A percentile compares a stretch with the other conserved stretches of the same genome.
phyloP scores from a whole-genome alignment of 305 asterid genomes.

The Fraxinus baroniana region DNA sequence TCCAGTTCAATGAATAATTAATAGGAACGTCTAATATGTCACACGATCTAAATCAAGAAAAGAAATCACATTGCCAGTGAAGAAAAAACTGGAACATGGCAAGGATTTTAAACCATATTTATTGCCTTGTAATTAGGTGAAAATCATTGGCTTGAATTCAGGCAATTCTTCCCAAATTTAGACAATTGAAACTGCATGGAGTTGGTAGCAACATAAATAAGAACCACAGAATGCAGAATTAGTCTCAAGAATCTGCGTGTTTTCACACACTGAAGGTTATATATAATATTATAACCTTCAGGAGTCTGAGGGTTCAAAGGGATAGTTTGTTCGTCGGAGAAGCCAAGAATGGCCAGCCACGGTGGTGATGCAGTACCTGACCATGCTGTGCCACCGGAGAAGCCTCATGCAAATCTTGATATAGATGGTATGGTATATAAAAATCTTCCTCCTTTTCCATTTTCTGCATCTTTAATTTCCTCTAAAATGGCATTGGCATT shows the following conservation, averaged over 20 bases:
- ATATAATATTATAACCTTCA: not conserved
- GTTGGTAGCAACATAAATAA: not conserved
- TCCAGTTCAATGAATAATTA: not conserved
- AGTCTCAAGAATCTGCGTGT: not conserved
- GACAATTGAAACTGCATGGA: not conserved
- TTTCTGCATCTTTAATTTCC: not conserved
- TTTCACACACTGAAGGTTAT: not conserved
- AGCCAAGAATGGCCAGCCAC: constrained; percentile 23
- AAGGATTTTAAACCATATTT: constrained; percentile 3
- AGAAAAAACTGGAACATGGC: not conserved
- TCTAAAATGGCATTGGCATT: not conserved
- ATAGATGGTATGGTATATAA: constrained; percentile 19
- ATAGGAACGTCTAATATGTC: not conserved
- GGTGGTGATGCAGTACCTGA: not conserved
- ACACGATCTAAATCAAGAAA: not conserved
- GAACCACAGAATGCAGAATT: not conserved
- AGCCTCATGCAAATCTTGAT: constrained; percentile 27
- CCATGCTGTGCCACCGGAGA: constrained; percentile 13
- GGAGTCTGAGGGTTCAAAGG: not conserved
- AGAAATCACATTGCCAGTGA: not conserved
- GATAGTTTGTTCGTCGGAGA: not conserved
- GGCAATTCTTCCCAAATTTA: not conserved
- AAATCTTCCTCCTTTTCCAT: not conserved
- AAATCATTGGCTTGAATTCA: not conserved
- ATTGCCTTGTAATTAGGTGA: not conserved